Conservation (phyloP, 2,329 filamentous ascomycete genomes). For the Neofusicoccum cordaticola region DNA sequence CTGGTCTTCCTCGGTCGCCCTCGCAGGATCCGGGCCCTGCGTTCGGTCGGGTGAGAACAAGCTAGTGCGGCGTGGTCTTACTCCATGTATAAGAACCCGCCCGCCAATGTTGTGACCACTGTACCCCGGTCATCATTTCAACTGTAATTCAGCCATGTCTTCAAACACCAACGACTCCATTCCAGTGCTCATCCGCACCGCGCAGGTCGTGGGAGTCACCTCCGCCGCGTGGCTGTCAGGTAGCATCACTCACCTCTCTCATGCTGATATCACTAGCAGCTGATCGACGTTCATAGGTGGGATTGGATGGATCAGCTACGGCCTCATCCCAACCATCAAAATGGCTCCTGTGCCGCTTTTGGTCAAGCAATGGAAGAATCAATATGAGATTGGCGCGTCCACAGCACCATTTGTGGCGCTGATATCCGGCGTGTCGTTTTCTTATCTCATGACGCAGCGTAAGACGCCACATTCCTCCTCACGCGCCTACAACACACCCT, state of each 20-base stretch:
- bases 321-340: slow-evolving; percentile 22
- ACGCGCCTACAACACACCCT: neutral
- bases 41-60: neutral
- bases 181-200: slow-evolving; percentile 18
- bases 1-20: neutral
- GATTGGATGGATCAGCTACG: slow-evolving; percentile 18
- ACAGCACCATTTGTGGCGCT: slow-evolving; percentile 23
- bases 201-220: slow-evolving; percentile 21
- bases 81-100: neutral
- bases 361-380: slow-evolving; percentile 25
- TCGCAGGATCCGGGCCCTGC: neutral
- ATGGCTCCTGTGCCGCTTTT: slow-evolving; percentile 20
- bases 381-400: slow-evolving; percentile 23
- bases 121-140: neutral
- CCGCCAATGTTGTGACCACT: too few relatives aligned
- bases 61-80: neutral
- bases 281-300: neutral
- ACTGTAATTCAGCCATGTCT: neutral
- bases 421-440: slow-evolving; percentile 17
- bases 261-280: neutral
- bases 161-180: neutral
- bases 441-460: slow-evolving; percentile 19
- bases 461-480: neutral
- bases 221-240: slow-evolving; percentile 16
- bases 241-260: neutral